Base-by-base conservation (phyloP, 345 rosid genomes). In the Bretschneidera sinensis region DNA sequence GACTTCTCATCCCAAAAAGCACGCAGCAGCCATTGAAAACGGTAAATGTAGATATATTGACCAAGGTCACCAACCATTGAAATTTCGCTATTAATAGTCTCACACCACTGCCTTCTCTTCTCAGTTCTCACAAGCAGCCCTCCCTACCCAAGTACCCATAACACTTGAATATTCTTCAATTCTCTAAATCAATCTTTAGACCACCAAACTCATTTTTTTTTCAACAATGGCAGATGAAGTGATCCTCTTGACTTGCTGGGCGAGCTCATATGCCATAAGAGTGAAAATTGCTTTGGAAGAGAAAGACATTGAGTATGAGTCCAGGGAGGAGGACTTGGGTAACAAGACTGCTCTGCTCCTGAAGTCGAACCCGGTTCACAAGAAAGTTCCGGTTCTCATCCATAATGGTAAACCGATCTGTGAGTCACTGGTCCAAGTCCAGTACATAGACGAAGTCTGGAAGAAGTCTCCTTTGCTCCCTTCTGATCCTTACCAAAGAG, bases 391-490 rank as follows among this genome's bases (percentile, higher is more conserved):
- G 28, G 69, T 65, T 48, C 69, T 65, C 55, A 64, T 64, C 21
- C 68, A 64, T 45, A 64, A 64, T 16, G 68, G 68, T 45, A 64
- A 55, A 47, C 60, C 69, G 9, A 21, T 65, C 0, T 65, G 62
- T 22, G 69, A 49, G 16, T 65, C 69, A 6, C 62, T 65, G 16
- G 21, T 57, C 24, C 43, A 22, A 6, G 0, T 65, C 13, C 55
- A 65, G 34, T 65, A 65, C 56, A 65, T 65, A 18, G 69, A 65
- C 22, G 57, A 57, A 18, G 57, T 65, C 31, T 65, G 69, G 69
- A 23, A 24, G 0, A 0, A 13, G 1, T 2, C 43, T 16, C n/a
- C 48, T 1, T 50, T 64, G 34, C 59, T 71, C 11, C 67, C 68
- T 45, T 64, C 68, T 20, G 54, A 64, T 55, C 62, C 62, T 48